A percentile compares a stretch with the other conserved stretches of the same genome.
Conservation (phyloP, 1,284 basidiomycete species). For the Caloboletus firmus region DNA sequence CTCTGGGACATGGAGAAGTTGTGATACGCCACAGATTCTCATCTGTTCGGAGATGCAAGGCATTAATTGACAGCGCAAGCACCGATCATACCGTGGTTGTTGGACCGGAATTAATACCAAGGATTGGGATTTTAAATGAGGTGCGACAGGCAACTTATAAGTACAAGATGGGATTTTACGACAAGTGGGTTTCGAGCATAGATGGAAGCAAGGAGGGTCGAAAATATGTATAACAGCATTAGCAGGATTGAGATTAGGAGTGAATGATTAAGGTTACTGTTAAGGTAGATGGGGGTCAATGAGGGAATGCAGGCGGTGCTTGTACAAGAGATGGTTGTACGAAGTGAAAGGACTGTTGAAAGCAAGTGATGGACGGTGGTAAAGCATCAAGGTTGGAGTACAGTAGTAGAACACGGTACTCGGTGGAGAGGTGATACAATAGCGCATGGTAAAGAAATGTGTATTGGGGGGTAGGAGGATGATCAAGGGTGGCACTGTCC, state of each 20-base stretch:
- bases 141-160: neutral
- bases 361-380: slow-evolving; percentile 7
- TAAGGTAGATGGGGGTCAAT: slow-evolving; percentile 9
- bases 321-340: slow-evolving; percentile 12
- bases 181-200: neutral
- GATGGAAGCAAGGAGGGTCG: neutral
- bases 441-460: neutral
- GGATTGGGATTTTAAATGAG: neutral
- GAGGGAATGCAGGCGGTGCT: slow-evolving; percentile 7
- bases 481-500: slow-evolving; percentile 14
- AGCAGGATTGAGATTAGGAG: slow-evolving; percentile 1
- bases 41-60: neutral
- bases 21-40: slow-evolving; percentile 11
- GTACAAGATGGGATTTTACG: neutral
- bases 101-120: neutral
- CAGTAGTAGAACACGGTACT: slow-evolving; percentile 17
- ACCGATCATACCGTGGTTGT: neutral
- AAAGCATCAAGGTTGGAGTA: slow-evolving; percentile 8
- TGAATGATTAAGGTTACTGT: neutral
- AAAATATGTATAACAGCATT: slow-evolving; percentile 13
- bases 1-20: neutral
- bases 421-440: slow-evolving; percentile 9
- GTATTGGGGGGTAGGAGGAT: neutral
- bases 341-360: slow-evolving; percentile 1
- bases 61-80: neutral